Evolutionary conservation across 2,329 filamentous ascomycete genomes (phyloP).

Genomic region (Alternaria burnsii): DNA sequence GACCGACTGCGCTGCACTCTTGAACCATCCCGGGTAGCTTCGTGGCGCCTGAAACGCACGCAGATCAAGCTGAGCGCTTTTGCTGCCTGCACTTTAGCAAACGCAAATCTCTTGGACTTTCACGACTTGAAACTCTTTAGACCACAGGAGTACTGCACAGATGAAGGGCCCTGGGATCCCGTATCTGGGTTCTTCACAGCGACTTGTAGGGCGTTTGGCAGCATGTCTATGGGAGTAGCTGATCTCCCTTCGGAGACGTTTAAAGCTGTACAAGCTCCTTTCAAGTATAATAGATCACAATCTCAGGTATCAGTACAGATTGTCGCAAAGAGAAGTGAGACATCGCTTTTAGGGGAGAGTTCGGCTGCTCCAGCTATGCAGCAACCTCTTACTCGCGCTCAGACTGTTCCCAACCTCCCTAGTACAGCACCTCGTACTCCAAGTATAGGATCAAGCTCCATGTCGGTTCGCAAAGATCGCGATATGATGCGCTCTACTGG

Average conservation of each 20-base stretch:
- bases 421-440: neutral
- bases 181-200: constrained; percentile 47
- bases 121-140: constrained; percentile 30
- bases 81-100: constrained; percentile 33
- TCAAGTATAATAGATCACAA: constrained; percentile 14
- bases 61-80: constrained; percentile 33
- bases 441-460: constrained; percentile 3
- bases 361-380: neutral
- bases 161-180: constrained; percentile 29
- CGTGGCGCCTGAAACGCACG: constrained; percentile 37
- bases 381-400: neutral
- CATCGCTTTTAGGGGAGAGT: neutral
- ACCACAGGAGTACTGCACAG: constrained; percentile 22
- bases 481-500: constrained; percentile 34
- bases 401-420: neutral
- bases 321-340: constrained; percentile 3
- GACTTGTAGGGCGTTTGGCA: constrained; percentile 65
- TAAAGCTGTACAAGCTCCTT: constrained; percentile 39
- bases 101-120: constrained; percentile 22
- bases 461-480: constrained; percentile 12
- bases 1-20: constrained; percentile 36
- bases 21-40: constrained; percentile 29
- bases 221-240: constrained; percentile 77
- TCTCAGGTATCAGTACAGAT: constrained; percentile 11
- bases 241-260: constrained; percentile 67